Percentiles rank a stretch among this genome's conserved stretches.
Evolutionary conservation across 495 filamentous ascomycete genomes (phyloP).

Genomic region (Lasiosphaeriaceae sp.): DNA sequence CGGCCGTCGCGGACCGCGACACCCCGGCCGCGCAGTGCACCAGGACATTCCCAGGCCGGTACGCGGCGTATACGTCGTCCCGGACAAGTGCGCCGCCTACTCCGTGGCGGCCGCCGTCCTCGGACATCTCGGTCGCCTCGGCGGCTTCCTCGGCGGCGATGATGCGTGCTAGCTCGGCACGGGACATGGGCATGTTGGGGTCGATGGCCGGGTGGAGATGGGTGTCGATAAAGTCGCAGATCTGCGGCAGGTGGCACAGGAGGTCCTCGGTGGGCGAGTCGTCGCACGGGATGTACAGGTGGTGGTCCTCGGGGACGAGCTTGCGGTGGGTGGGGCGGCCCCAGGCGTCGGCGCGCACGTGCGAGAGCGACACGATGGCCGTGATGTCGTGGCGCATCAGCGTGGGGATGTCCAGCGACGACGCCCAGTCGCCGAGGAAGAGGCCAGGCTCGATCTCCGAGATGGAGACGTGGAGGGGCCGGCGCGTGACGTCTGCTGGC

Average conservation of each 20-base stretch:
- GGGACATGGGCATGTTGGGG: not conserved
- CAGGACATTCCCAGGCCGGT: conserved; percentile 2
- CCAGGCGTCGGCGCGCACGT: conserved; percentile 3
- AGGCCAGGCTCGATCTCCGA: conserved; percentile 35
- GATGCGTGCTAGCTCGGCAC: not conserved
- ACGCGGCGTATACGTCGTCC: not conserved
- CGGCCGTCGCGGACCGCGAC: conserved; percentile 6
- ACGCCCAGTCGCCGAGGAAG: conserved; percentile 31
- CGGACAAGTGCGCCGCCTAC: not conserved
- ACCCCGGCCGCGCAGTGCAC: conserved; percentile 8
- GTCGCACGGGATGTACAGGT: conserved; percentile 32
- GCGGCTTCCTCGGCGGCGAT: not conserved
- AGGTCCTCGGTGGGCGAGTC: conserved; percentile 38
- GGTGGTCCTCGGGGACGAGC: conserved; percentile 27
- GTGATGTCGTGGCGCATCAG: conserved; percentile 31
- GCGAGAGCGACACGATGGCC: conserved; percentile 33
- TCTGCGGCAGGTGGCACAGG: conserved; percentile 26
- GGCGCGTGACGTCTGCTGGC: too few species aligned
- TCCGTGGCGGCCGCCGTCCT: not conserved
- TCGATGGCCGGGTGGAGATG: not conserved
- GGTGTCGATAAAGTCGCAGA: conserved; percentile 40
- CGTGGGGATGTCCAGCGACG: conserved; percentile 24
- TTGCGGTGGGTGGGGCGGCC: conserved; percentile 24
- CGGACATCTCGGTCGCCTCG: not conserved
- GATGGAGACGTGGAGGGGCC: not conserved